Conservation (phyloP, 2,329 filamentous ascomycete species). For the Exutisphaerella laricina region DNA sequence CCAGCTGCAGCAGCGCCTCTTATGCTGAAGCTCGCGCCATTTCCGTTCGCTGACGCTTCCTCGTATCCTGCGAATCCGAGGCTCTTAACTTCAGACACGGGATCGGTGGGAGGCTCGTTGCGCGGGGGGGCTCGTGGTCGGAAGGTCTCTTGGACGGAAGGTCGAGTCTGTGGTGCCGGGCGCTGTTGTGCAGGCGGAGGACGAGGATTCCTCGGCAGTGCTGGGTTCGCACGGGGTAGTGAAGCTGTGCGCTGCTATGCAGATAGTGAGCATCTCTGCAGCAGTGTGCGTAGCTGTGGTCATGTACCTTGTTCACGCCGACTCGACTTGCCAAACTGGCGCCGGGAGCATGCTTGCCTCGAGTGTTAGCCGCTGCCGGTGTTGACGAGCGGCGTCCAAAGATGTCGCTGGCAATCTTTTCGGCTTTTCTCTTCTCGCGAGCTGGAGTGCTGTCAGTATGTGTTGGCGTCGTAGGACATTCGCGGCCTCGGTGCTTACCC, state of each 20-base stretch:
- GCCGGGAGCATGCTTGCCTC: constrained; percentile 34
- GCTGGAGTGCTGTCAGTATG: constrained; percentile 8
- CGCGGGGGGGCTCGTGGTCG: constrained; percentile 39
- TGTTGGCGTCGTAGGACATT: background rate
- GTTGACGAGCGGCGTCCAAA: constrained; percentile 60
- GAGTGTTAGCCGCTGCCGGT: constrained; percentile 41
- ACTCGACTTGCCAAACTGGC: constrained; percentile 65
- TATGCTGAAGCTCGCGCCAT: constrained; percentile 57
- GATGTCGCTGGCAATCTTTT: constrained; percentile 61
- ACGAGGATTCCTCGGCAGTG: constrained; percentile 19
- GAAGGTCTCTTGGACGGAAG: constrained; percentile 25
- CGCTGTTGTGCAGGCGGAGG: constrained; percentile 14
- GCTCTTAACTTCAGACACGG: constrained; percentile 25
- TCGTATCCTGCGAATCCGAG: constrained; percentile 29
- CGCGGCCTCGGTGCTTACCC: constrained; percentile 10
- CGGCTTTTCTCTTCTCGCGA: constrained; percentile 22
- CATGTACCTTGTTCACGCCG: constrained; percentile 63
- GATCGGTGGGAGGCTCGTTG: constrained; percentile 33
- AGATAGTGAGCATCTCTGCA: constrained; percentile 9
- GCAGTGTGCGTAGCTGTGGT: background rate
- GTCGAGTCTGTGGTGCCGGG: constrained; percentile 10
- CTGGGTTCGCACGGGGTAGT: constrained; percentile 23
- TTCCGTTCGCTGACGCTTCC: constrained; percentile 21
- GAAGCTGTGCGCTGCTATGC: constrained; percentile 29
- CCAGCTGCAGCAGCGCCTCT: constrained; percentile 61